Base-by-base conservation (phyloP, 805 yeast genomes). In the Sungouiella thailandica region DNA sequence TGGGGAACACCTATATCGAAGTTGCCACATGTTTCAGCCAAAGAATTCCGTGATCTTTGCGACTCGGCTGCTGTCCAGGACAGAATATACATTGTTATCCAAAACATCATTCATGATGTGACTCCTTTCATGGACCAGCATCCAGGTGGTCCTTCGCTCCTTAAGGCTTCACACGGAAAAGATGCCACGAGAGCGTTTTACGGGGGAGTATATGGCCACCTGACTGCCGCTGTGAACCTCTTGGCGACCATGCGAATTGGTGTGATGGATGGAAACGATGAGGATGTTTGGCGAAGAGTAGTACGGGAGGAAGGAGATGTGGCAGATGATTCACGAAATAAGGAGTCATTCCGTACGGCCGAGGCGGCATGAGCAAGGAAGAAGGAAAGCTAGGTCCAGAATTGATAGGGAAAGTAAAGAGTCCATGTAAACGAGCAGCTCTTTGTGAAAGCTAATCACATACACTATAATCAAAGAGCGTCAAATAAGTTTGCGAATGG, bases 1-100 rank as follows among this genome's bases (percentile, higher is more conserved):
- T 89, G 97, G 97, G 97, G 97, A 14, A 83, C 89, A 2, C 95
- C 96, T 3, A 81, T 90, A 34, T 90, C 88, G 44, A 81, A 80
- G 55, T 67, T 89, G 11, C 97, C 97, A 0, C 72, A 80, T 31
- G 65, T 72, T 32, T 53, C 74, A 1, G 70, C 77, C 2, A 56
- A 51, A 28, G 74, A 72, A 32, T 72, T 74, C 40, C 58, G 62
- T 29, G 49, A 55, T 31, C 50, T 74, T 11, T 59, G 70, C 10
- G 41, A 49, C 7, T 52, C 62, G 1, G 53, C 65, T 1, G 40
- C 57, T 7, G 76, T 58, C 37, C 49, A 52, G 60, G 75, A 61
- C 57, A 66, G 53, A 56, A 79, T 82, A 19, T 72, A 87, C 43
- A 86, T 87, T 18, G 85, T 87, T 10, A 86, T 89, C 30, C 84